Conservation (phyloP, 805 yeast genomes). For the Candida vartiovaarae region DNA sequence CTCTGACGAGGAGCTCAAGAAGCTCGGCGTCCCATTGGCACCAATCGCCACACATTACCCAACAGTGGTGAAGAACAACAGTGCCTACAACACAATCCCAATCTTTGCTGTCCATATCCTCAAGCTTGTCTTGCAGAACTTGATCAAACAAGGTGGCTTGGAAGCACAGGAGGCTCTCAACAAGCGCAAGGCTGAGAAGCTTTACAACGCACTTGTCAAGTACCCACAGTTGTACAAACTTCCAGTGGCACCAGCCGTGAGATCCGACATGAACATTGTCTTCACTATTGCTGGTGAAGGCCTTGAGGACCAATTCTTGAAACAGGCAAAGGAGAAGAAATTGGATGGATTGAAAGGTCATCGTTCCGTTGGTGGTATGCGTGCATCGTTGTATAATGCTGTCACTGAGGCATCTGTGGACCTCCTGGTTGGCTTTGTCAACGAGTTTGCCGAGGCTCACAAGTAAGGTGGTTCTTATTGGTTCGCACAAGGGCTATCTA, state of each 20-base stretch:
- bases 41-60: constrained; percentile 91
- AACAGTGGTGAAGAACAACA: constrained; percentile 77
- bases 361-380: constrained; percentile 94
- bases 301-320: constrained; percentile 61
- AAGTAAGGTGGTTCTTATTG: constrained; percentile 4
- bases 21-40: constrained; percentile 61
- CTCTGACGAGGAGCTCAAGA: constrained; percentile 50
- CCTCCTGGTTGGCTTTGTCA: constrained; percentile 6
- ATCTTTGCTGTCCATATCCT: constrained; percentile 85
- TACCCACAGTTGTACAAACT: constrained; percentile 58
- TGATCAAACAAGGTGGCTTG: constrained; percentile 69
- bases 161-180: constrained; percentile 50
- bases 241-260: constrained; percentile 54
- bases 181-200: constrained; percentile 48
- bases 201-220: constrained; percentile 62
- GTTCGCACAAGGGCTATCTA: no score
- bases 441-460: constrained; percentile 27
- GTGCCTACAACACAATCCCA: constrained; percentile 94
- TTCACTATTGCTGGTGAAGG: constrained; percentile 66
- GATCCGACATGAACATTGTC: constrained; percentile 92
- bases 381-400: constrained; percentile 91
- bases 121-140: constrained; percentile 62
- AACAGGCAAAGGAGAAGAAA: constrained; percentile 51
- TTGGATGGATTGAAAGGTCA: constrained; percentile 89
- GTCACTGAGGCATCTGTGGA: constrained; percentile 34